Percentiles rank a stretch among this genome's conserved stretches.
Evolutionary conservation across 805 yeast genomes (phyloP).

Genomic region (Saccharomycopsis sp.): DNA sequence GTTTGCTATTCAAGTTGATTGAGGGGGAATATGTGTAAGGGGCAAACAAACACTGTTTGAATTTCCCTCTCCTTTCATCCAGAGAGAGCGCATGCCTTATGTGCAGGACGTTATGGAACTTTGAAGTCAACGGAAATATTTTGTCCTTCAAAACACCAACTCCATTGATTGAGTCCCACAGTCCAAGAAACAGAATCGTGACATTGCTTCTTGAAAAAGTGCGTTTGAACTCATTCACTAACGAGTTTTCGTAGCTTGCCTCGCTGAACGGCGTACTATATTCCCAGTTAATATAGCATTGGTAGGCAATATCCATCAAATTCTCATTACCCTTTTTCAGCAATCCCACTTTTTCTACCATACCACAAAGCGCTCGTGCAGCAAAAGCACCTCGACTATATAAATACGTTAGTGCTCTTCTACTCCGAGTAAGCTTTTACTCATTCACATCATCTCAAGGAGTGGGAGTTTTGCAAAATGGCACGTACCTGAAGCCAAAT

Average conservation of each 20-base stretch:
- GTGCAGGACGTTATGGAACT: slow-evolving; percentile 45
- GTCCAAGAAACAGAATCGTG: slow-evolving; percentile 50
- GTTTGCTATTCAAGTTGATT: slow-evolving; percentile 22
- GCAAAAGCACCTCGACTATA: slow-evolving; percentile 55
- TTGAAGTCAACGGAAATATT: slow-evolving; percentile 51
- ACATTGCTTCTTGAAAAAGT: slow-evolving; percentile 45
- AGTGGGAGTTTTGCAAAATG: no score
- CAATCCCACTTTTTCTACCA: slow-evolving; percentile 60
- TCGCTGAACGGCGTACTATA: slow-evolving; percentile 3
- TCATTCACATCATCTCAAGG: no score
- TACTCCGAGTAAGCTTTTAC: neutral
- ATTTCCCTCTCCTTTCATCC: slow-evolving; percentile 61
- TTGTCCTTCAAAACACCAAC: slow-evolving; percentile 54
- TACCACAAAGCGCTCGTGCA: slow-evolving; percentile 57
- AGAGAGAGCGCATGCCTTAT: slow-evolving; percentile 62
- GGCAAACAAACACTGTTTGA: slow-evolving; percentile 48
- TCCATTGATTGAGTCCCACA: slow-evolving; percentile 65
- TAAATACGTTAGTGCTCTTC: neutral
- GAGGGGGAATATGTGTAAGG: slow-evolving; percentile 35
- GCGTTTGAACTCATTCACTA: slow-evolving; percentile 46
- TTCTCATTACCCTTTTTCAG: slow-evolving; percentile 48
- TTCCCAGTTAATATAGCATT: slow-evolving; percentile 53
- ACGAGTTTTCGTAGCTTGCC: slow-evolving; percentile 36
- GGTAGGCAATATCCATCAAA: slow-evolving; percentile 56
- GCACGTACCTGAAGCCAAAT: slow-evolving; percentile 45